These are phyloP conservation scores for Dioscorea zingiberensis DNA, from an alignment of 106 monocot genomes.

Conservation along the genomic window DNA sequence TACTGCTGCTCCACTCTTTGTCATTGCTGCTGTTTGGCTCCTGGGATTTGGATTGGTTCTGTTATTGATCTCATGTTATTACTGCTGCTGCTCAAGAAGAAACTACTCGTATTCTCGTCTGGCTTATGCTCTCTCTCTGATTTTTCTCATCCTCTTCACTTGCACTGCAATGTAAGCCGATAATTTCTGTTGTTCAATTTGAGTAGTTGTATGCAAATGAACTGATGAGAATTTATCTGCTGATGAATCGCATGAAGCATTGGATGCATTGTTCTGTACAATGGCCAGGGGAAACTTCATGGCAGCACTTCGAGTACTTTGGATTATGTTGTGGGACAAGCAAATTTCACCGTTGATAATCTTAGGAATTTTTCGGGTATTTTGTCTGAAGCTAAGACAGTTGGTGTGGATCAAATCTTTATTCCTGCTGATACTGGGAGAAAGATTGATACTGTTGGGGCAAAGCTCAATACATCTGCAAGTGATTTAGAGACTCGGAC, in stretches of 20 bases:
- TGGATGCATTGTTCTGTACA: conserved; percentile 57
- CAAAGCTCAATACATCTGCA: conserved; percentile 57
- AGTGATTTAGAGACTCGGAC: conserved; percentile 26
- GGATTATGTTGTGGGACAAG: conserved; percentile 61
- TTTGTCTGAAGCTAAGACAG: conserved; percentile 51
- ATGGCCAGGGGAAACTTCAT: conserved; percentile 64
- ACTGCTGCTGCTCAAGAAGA: conserved; percentile 43
- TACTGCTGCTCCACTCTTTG: conserved; percentile 50
- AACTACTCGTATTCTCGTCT: conserved; percentile 57
- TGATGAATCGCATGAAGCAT: conserved; percentile 19
- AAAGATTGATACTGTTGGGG: conserved; percentile 42
- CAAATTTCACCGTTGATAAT: conserved; percentile 55
- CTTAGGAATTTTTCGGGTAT: conserved; percentile 54
- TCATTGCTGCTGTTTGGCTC: conserved; percentile 51
- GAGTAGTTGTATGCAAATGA: no score
- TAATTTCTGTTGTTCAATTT: neutral
- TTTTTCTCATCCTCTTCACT: conserved; percentile 62
- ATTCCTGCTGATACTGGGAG: conserved; percentile 32
- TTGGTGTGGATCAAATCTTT: conserved; percentile 42
- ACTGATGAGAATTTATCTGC: neutral
- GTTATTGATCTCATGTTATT: conserved; percentile 49
- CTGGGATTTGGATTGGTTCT: conserved; percentile 55
- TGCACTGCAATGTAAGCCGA: conserved; percentile 48
- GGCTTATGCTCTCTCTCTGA: conserved; percentile 47
- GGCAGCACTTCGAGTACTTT: conserved; percentile 47